These are phyloP conservation scores for Cercospora janseana DNA, from an alignment of 2,329 filamentous ascomycete genomes.

Conservation along the genomic window DNA sequence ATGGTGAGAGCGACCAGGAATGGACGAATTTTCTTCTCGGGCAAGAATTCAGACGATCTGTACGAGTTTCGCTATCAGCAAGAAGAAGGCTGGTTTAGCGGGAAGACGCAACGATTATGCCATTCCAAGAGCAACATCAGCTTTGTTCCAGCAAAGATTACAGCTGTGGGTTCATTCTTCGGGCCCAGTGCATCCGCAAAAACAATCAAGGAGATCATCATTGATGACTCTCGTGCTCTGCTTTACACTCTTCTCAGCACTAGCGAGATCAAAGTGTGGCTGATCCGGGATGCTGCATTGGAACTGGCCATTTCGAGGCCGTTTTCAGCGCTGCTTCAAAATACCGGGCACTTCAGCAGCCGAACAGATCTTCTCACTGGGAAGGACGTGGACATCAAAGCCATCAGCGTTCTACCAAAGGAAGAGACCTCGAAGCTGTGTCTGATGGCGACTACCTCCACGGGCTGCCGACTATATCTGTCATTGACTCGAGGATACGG, in stretches of 20 bases:
- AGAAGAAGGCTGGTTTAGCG: slow-evolving; percentile 94
- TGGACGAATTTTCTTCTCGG: slow-evolving; percentile 91
- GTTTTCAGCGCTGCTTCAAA: slow-evolving; percentile 55
- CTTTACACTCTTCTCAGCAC: slow-evolving; percentile 86
- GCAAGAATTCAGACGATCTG: slow-evolving; percentile 76
- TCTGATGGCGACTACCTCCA: slow-evolving; percentile 84
- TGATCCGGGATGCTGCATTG: slow-evolving; percentile 68
- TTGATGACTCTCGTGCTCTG: slow-evolving; percentile 84
- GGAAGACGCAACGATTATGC: slow-evolving; percentile 66
- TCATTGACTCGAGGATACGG: slow-evolving; percentile 79
- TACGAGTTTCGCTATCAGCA: slow-evolving; percentile 96
- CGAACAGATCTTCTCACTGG: slow-evolving; percentile 70
- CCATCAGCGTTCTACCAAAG: slow-evolving; percentile 79
- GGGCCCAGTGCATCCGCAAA: slow-evolving; percentile 50
- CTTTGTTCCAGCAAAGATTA: slow-evolving; percentile 44
- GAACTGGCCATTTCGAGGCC: slow-evolving; percentile 57
- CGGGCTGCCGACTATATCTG: slow-evolving; percentile 86
- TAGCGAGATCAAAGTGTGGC: slow-evolving; percentile 88
- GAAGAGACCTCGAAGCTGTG: slow-evolving; percentile 79
- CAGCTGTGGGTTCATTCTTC: slow-evolving; percentile 29
- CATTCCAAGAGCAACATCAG: slow-evolving; percentile 58
- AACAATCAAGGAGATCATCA: slow-evolving; percentile 71
- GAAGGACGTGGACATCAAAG: slow-evolving; percentile 67
- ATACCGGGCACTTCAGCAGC: slow-evolving; percentile 81
- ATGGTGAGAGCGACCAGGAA: slow-evolving; percentile 74